These are phyloP conservation scores for Posidonia australis DNA, from an alignment of 106 monocot genomes.

Conservation along the genomic window DNA sequence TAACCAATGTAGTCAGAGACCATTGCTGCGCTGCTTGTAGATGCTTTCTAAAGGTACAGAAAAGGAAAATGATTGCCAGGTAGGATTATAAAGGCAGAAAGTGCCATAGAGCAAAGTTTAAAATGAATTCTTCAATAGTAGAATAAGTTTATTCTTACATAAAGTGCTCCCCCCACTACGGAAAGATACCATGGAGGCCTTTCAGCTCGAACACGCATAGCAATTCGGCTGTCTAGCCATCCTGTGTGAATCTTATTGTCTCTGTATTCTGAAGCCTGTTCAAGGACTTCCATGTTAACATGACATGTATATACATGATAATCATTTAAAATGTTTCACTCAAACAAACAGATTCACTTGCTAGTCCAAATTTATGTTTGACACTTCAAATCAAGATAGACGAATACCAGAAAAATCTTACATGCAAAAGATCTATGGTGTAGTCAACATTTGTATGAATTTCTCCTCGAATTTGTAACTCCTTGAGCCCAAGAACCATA, in stretches of 20 bases:
- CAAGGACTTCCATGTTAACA: constrained; percentile 1
- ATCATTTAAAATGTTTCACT: neutral
- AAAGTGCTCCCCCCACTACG: constrained; percentile 97
- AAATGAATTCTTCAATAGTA: neutral
- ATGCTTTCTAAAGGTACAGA: constrained; percentile 59
- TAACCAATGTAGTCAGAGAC: constrained; percentile 97
- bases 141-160: constrained; percentile 39
- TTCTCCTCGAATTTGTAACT: constrained; percentile 95
- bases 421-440: constrained; percentile 90
- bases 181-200: constrained; percentile 98
- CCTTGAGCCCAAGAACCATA: constrained; percentile 97
- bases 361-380: neutral
- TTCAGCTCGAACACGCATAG: constrained; percentile 99
- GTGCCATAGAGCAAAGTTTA: neutral
- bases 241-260: constrained; percentile 98
- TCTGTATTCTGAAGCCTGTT: constrained; percentile 78
- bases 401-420: constrained; percentile 21
- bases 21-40: constrained; percentile 78
- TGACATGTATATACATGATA: neutral
- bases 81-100: neutral
- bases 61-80: neutral
- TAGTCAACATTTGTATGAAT: constrained; percentile 98
- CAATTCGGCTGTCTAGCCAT: constrained; percentile 95
- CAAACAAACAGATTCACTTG: neutral
- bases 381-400: neutral